phyloP scores from a whole-genome alignment of 768 basidiomycete species.

The Dentipellis sp. region DNA sequence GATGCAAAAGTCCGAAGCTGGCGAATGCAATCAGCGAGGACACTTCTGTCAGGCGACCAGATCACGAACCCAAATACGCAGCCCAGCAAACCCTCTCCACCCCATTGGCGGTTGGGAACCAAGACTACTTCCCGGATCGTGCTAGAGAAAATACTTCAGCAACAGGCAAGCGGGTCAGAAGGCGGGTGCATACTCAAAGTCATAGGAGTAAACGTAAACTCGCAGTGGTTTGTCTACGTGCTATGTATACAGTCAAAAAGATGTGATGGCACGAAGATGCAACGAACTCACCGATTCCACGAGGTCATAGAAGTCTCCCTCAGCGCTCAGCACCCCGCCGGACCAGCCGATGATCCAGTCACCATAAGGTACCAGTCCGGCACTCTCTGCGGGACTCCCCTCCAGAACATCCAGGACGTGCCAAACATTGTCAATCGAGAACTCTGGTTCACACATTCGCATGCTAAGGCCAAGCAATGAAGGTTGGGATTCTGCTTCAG shows the following conservation, averaged over 20 bases:
- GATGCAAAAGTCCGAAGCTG: slow-evolving; percentile 87
- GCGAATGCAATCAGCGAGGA: slow-evolving; percentile 3
- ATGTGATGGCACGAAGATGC: not conserved
- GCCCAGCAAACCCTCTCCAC: slow-evolving; percentile 90
- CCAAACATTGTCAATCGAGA: slow-evolving; percentile 91
- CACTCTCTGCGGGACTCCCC: slow-evolving; percentile 92
- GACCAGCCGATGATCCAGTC: slow-evolving; percentile 86
- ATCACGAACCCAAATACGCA: slow-evolving; percentile 85
- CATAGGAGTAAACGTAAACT: slow-evolving; percentile 94
- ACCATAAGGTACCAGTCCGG: slow-evolving; percentile 89
- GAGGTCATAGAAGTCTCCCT: slow-evolving; percentile 94
- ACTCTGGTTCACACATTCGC: slow-evolving; percentile 86
- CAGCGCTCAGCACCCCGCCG: slow-evolving; percentile 82
- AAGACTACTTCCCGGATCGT: slow-evolving; percentile 88
- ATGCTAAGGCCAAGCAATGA: slow-evolving; percentile 92
- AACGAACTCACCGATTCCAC: slow-evolving; percentile 72
- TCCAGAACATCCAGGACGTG: slow-evolving; percentile 96
- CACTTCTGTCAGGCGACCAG: not conserved
- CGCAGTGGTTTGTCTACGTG: slow-evolving; percentile 90
- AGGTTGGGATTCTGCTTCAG: slow-evolving; percentile 48
- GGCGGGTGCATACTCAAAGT: slow-evolving; percentile 71
- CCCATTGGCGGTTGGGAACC: slow-evolving; percentile 96
- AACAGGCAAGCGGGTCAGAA: not conserved
- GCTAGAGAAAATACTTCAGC: slow-evolving; percentile 30
- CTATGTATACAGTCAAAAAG: slow-evolving; percentile 27